Base-by-base conservation (phyloP, 2,329 filamentous ascomycete species). In the Magnaporthiopsis poae region DNA sequence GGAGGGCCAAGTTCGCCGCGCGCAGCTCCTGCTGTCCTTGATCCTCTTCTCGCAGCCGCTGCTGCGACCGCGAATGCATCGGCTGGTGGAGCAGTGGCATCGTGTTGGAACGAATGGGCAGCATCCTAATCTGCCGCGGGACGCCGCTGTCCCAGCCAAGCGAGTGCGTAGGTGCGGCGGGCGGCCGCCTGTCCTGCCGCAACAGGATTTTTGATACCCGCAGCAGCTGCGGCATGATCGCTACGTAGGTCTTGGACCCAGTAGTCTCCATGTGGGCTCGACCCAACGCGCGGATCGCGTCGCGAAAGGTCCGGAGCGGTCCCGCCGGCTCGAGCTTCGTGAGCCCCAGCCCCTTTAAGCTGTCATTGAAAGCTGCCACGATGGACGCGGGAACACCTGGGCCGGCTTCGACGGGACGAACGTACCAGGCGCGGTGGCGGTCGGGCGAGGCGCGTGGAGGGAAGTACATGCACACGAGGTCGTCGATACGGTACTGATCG, bases 401-500 rank as follows among this genome's bases (percentile, higher is more conserved):
- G n/a, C 59, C 59, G 12, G n/a, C 59, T 60, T 29, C 59, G 35
- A 29, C 39, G 25, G 46, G n/a, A 64, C 62, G 62, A 25, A 64
- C 35, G 29, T 64, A 36, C 39, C 62, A 46, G 9, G 46, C 39
- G 36, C 62, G 36, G n/a, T 56, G 62, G n/a, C 62, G 36, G 11
- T 64, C 62, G 21, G 62, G 35, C 29, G 62, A 46, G 29, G 35
- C 62, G 36, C 62, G 35, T 5, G 35, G 63, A 8, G 63, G 63
- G 33, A 65, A 60, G 63, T 65, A 52, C 63, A 33, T 39, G 39
- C 35, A 39, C 11, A 65, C 52, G 27, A 59, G 46, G 15, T 65
- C 39, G 63, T 65, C 63, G 18, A 65, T 35, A 5, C 56, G 46
- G 63, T 65, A 65, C 46, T 65, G 63, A 18, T 65, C 63, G 3